These are phyloP conservation scores for Penicillium sumatraense DNA, from an alignment of 2,329 filamentous ascomycete genomes.

Conservation along the genomic window DNA sequence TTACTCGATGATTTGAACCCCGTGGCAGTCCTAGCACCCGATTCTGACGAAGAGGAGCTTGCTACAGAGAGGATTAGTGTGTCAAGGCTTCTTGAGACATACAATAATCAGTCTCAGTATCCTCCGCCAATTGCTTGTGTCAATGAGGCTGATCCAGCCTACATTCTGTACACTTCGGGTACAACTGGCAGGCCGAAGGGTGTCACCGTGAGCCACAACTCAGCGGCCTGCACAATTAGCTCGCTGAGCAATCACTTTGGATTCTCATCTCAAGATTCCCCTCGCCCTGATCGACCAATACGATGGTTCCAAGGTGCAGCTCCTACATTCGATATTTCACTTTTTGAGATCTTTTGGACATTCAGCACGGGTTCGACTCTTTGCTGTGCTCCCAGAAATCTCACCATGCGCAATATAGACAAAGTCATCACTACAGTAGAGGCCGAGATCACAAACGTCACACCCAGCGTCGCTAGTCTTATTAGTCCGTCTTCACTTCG, in stretches of 20 bases:
- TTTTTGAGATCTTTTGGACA: not conserved
- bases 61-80: not conserved
- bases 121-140: not conserved
- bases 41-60: not conserved
- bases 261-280: conserved; percentile 4
- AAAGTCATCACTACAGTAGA: not conserved
- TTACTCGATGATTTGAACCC: not conserved
- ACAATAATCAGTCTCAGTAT: not conserved
- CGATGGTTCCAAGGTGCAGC: not conserved
- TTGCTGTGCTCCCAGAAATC: not conserved
- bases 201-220: conserved; percentile 4
- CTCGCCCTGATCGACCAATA: not conserved
- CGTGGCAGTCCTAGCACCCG: not conserved
- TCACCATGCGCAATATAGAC: not conserved
- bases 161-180: not conserved
- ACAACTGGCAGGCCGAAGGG: conserved; percentile 8
- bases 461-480: conserved; percentile 3
- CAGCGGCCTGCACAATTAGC: not conserved
- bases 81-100: not conserved
- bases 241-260: not conserved
- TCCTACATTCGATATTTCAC: not conserved
- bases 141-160: not conserved
- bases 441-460: not conserved
- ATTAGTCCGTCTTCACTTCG: conserved; percentile 1
- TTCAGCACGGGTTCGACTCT: not conserved